Evolutionary conservation across 2,329 filamentous ascomycete species (phyloP), one percentile per base, ranked within the genome.

Genomic region (Talaromyces funiculosus): DNA sequence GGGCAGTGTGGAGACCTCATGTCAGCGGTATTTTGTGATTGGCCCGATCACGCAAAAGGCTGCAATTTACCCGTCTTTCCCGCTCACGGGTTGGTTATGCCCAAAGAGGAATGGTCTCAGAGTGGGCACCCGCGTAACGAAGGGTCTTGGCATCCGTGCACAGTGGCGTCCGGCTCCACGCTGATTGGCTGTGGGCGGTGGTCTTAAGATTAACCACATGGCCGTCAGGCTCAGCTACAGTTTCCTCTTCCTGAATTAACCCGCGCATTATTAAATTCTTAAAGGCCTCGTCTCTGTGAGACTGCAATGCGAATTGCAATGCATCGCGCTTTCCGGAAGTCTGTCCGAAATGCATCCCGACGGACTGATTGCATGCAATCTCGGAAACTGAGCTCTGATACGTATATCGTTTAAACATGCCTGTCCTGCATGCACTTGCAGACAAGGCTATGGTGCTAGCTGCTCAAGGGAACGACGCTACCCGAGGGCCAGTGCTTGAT

Each of bases 131-230:
- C 18, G 33, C 31, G 12, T 20, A 56, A 42, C 26, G 18, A n/a
- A 35, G 16, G 24, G 26, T 43, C 26, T 56, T 31, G 40, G 53
- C 53, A 22, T 56, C 26, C 54, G 29, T 51, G 56, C 56, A 49
- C 55, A 22, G 31, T 54, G 51, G 51, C 33, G 18, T 8, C n/a
- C 1, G 3, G n/a, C 10, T 9, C 0, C 1, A 14, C 4, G 1
- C 2, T 29, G 14, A 51, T 53, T 59, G 57, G 57, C 57, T 37
- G 20, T 8, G 12, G 6, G 3, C 5, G 10, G 18, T 35, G 38
- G 54, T 29, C 22, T 49, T 38, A 59, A 59, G 51, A 59, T 59
- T 59, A 53, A 59, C 33, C 57, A 59, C 57, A 59, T 59, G 57
- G 57, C 45, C 37, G 20, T 38, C 43, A 22, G 38, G 53, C 55